phyloP scores from a whole-genome alignment of 495 filamentous ascomycete genomes.

The Podospora fimiseda region DNA sequence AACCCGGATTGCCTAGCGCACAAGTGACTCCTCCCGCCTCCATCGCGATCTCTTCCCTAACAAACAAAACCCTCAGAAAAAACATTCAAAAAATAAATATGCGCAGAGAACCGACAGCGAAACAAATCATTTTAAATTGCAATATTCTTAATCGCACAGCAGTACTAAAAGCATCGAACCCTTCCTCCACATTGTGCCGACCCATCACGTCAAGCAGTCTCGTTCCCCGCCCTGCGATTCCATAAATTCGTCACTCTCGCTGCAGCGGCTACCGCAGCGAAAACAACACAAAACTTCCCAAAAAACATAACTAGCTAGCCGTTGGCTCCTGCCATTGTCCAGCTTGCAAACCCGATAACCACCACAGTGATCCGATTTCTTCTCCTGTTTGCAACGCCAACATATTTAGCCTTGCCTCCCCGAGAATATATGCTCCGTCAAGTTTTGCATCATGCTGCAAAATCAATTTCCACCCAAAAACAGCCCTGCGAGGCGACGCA shows the following conservation, averaged over 20 bases:
- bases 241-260: constrained; percentile 1
- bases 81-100: constrained; percentile 17
- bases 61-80: constrained; percentile 9
- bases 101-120: constrained; percentile 21
- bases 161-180: constrained; percentile 2
- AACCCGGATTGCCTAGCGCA: background rate
- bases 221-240: constrained; percentile 3
- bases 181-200: background rate
- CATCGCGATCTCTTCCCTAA: constrained; percentile 19
- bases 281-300: background rate
- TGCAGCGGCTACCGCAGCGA: background rate
- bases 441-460: constrained; percentile 3
- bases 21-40: constrained; percentile 8
- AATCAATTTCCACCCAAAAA: constrained; percentile 22
- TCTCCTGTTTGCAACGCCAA: background rate
- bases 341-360: background rate
- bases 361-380: too few relatives aligned
- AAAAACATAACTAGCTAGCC: background rate
- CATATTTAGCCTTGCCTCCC: constrained; percentile 8
- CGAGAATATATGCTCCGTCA: background rate
- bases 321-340: background rate
- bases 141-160: constrained; percentile 21
- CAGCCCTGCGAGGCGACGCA: constrained; percentile 37
- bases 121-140: constrained; percentile 17
- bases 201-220: constrained; percentile 5